A percentile compares a stretch with the other conserved stretches of the same genome.
Conservation (phyloP, 768 basidiomycete genomes). For the Agaricus sinodeliciosus region DNA sequence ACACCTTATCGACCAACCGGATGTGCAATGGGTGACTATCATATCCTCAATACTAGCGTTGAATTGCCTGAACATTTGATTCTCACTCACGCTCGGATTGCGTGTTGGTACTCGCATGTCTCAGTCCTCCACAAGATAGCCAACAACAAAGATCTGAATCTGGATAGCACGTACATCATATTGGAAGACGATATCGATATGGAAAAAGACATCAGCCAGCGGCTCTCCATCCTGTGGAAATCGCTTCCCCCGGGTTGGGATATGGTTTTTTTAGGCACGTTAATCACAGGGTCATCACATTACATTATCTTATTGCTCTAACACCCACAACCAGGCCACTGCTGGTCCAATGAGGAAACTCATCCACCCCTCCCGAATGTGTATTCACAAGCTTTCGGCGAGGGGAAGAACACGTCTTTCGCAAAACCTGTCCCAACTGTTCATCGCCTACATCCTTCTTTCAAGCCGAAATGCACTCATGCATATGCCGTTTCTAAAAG, state of each 20-base stretch:
- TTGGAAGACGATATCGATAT: conserved; percentile 79
- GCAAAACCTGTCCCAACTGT: conserved; percentile 6
- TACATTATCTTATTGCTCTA: background rate
- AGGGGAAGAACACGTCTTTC: background rate
- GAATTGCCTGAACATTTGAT: conserved; percentile 38
- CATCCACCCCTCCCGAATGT: conserved; percentile 28
- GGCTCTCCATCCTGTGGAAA: conserved; percentile 39
- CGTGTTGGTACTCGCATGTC: conserved; percentile 70
- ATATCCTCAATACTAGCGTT: conserved; percentile 26
- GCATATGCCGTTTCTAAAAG: conserved; percentile 55
- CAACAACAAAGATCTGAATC: conserved; percentile 16
- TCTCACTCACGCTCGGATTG: conserved; percentile 54
- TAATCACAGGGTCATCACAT: background rate
- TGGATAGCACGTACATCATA: conserved; percentile 40
- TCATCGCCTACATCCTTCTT: conserved; percentile 48
- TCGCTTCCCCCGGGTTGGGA: conserved; percentile 61
- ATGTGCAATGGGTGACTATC: conserved; percentile 37
- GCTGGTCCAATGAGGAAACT: conserved; percentile 66
- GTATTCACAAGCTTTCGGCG: conserved; percentile 5
- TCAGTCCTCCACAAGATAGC: conserved; percentile 40
- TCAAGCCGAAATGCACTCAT: conserved; percentile 64
- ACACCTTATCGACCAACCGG: conserved; percentile 23
- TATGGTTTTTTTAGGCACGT: conserved; percentile 62
- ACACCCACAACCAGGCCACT: conserved; percentile 47
- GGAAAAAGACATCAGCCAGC: conserved; percentile 50